Conservation (phyloP, 83 land plant species). For the Picea abies region DNA sequence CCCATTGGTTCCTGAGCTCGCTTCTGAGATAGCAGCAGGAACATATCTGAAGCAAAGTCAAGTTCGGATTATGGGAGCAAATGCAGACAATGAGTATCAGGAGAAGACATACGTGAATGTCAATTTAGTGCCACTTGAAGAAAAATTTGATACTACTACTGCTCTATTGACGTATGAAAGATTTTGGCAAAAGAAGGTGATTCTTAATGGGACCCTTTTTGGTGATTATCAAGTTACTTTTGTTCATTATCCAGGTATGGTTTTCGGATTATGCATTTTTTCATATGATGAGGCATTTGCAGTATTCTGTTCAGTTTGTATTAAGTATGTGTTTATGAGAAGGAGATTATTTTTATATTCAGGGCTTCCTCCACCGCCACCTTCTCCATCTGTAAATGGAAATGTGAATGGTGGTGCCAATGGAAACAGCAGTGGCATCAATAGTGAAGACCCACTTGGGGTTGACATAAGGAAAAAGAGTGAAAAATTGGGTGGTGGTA, state of each 20-base stretch:
- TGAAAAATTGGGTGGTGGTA: slow-evolving; percentile 41
- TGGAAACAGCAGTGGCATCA: slow-evolving; percentile 7
- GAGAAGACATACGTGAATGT: slow-evolving; percentile 58
- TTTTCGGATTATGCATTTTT: slow-evolving; percentile 5
- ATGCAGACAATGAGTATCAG: slow-evolving; percentile 51
- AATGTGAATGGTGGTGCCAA: slow-evolving; percentile 15
- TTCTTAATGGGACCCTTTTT: slow-evolving; percentile 60
- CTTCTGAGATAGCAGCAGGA: slow-evolving; percentile 68
- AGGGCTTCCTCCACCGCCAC: slow-evolving; percentile 69
- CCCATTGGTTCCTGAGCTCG: slow-evolving; percentile 63
- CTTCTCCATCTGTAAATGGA: slow-evolving; percentile 25
- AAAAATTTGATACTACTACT: slow-evolving; percentile 74
- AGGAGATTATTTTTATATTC: slow-evolving; percentile 2
- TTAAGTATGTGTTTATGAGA: not conserved
- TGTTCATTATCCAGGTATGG: slow-evolving; percentile 77
- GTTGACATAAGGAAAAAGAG: slow-evolving; percentile 47
- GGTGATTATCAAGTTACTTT: slow-evolving; percentile 62
- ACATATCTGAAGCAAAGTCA: slow-evolving; percentile 75
- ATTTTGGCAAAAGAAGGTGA: slow-evolving; percentile 63
- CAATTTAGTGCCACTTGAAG: too few species aligned
- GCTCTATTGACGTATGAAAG: slow-evolving; percentile 57
- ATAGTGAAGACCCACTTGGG: slow-evolving; percentile 44
- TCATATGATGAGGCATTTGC: not conserved
- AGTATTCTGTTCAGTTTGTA: slow-evolving; percentile 10
- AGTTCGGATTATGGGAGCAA: slow-evolving; percentile 75